These are phyloP conservation scores for Talaromyces adpressus DNA, from an alignment of 495 filamentous ascomycete genomes.

Conservation along the genomic window DNA sequence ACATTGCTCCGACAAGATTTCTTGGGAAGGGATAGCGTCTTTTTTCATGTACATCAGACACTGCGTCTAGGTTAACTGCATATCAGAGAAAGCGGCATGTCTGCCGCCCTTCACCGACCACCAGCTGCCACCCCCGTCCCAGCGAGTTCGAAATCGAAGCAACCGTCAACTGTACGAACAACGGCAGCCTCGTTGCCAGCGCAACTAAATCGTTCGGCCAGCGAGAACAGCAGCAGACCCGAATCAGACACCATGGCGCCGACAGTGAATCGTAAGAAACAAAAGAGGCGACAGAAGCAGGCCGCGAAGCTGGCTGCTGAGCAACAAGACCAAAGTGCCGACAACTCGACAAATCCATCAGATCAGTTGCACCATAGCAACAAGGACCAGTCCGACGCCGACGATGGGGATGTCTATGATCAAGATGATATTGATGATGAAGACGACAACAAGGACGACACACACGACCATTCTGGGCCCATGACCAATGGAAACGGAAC, in stretches of 20 bases:
- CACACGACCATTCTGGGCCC: slow-evolving; percentile 12
- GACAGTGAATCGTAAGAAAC: slow-evolving; percentile 83
- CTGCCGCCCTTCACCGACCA: slow-evolving; percentile 6
- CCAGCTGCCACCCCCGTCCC: not conserved
- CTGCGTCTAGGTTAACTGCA: not conserved
- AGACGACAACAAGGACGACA: slow-evolving; percentile 8
- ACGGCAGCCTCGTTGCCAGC: not conserved
- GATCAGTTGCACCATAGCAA: slow-evolving; percentile 10
- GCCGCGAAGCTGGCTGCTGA: slow-evolving; percentile 65
- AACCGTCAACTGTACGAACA: not conserved
- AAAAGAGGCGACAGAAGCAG: slow-evolving; percentile 73
- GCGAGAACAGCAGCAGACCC: slow-evolving; percentile 2
- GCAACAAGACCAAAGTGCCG: slow-evolving; percentile 23
- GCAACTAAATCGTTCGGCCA: slow-evolving; percentile 1
- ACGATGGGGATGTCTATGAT: slow-evolving; percentile 24
- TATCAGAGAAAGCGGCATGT: slow-evolving; percentile 8
- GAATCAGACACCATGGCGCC: slow-evolving; percentile 22
- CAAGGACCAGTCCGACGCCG: slow-evolving; percentile 8
- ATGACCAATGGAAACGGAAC: slow-evolving; percentile 2
- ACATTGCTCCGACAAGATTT: not conserved
- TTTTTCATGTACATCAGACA: slow-evolving; percentile 2
- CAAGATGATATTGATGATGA: slow-evolving; percentile 22
- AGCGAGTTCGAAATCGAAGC: slow-evolving; percentile 1
- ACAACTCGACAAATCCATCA: slow-evolving; percentile 16
- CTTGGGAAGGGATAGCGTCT: not conserved